Evolutionary conservation across 495 filamentous ascomycete genomes (phyloP).

Genomic region (Cercophora scortea): DNA sequence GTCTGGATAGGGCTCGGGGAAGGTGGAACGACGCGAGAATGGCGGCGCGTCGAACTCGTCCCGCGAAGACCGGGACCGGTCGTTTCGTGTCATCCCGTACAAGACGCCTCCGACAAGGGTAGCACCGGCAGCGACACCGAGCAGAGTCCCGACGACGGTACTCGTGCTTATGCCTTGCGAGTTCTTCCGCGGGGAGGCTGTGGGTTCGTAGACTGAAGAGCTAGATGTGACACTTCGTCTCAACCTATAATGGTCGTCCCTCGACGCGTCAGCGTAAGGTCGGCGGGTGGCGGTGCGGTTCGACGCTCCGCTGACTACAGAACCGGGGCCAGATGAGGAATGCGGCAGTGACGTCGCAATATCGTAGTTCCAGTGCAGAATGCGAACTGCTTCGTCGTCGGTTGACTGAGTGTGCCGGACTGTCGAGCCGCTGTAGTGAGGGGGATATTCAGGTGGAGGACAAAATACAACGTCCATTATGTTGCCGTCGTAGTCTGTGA

Average conservation of each 20-base stretch:
- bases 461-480: conserved; percentile 39
- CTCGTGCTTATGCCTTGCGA: conserved; percentile 31
- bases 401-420: conserved; percentile 27
- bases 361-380: conserved; percentile 44
- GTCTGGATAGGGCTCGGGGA: conserved; percentile 26
- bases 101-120: conserved; percentile 67
- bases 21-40: conserved; percentile 29
- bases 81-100: conserved; percentile 60
- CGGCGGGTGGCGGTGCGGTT: conserved; percentile 15
- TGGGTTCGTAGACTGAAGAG: conserved; percentile 23
- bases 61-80: conserved; percentile 35
- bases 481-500: conserved; percentile 46
- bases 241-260: conserved; percentile 10
- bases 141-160: conserved; percentile 49
- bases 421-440: conserved; percentile 25
- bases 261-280: conserved; percentile 8
- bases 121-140: conserved; percentile 66
- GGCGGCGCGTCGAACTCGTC: conserved; percentile 28
- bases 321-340: conserved; percentile 6
- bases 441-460: conserved; percentile 19
- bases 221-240: conserved; percentile 27
- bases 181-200: conserved; percentile 24
- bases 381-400: conserved; percentile 34
- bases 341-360: conserved; percentile 20
- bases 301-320: conserved; percentile 13